Evolutionary conservation across 176 grass and related monocot genomes (phyloP).

Genomic region (Puccinellia tenuiflora): DNA sequence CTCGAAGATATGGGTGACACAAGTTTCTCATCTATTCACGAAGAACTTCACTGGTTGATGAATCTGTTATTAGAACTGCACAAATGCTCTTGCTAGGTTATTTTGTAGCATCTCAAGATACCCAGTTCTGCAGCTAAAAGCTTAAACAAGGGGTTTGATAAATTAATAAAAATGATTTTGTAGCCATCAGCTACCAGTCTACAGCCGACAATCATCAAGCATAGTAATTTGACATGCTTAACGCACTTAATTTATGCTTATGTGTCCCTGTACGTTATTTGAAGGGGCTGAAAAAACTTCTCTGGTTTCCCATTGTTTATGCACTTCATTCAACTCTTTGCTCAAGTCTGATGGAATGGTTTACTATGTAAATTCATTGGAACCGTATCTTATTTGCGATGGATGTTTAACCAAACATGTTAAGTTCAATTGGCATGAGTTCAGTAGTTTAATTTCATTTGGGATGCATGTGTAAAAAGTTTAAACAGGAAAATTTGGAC

Average conservation of each 20-base stretch:
- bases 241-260: background rate
- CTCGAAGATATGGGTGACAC: background rate
- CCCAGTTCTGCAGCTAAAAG: background rate
- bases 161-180: background rate
- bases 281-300: conserved; percentile 3
- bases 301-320: background rate
- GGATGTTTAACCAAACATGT: background rate
- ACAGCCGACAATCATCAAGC: background rate
- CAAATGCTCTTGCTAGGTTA: background rate
- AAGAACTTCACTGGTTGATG: background rate
- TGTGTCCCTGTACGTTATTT: background rate
- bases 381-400: background rate
- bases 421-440: too few species aligned
- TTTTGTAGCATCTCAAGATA: background rate
- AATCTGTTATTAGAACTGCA: too few species aligned
- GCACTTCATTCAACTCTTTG: background rate
- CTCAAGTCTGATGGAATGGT: background rate
- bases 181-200: background rate
- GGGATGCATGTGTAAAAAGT: background rate
- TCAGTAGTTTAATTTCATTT: background rate
- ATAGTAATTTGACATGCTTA: conserved; percentile 1
- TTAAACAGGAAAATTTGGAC: background rate
- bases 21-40: conserved; percentile 3
- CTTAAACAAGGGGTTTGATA: background rate
- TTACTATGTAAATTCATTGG: background rate